Conservation (phyloP, 2,329 filamentous ascomycete species). For the Botrytis aclada region DNA sequence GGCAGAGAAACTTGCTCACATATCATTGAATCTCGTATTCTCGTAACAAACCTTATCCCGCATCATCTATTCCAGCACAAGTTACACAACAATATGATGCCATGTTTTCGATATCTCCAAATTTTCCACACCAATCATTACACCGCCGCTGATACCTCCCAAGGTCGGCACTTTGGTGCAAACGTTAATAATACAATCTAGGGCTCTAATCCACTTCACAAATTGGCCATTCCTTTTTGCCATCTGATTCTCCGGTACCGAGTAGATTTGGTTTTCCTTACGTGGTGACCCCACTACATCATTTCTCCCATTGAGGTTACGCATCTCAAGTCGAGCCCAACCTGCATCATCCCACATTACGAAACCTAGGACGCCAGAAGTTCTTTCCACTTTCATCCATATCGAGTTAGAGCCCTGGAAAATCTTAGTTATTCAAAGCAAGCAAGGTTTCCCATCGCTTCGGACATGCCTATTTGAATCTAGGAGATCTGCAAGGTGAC, state of each 20-base stretch:
- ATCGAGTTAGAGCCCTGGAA: not conserved
- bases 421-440: not conserved
- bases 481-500: constrained; percentile 11
- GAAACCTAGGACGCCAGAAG: not conserved
- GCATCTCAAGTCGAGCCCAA: not conserved
- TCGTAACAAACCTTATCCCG: not conserved
- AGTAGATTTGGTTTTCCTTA: constrained; percentile 7
- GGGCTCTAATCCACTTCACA: not conserved
- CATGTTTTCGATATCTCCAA: not conserved
- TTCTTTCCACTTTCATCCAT: not conserved
- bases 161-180: not conserved
- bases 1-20: not conserved
- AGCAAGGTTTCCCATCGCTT: not conserved
- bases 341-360: constrained; percentile 8
- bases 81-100: not conserved
- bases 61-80: not conserved
- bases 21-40: not conserved
- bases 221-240: not conserved
- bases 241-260: not conserved
- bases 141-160: not conserved
- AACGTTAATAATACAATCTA: not conserved
- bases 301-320: constrained; percentile 1
- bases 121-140: not conserved
- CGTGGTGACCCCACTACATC: not conserved
- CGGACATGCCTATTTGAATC: constrained; percentile 3